Percentiles rank a stretch among this genome's conserved stretches.
phyloP scores from a whole-genome alignment of 345 rosid genomes.

The Arabidopsis arenosa region DNA sequence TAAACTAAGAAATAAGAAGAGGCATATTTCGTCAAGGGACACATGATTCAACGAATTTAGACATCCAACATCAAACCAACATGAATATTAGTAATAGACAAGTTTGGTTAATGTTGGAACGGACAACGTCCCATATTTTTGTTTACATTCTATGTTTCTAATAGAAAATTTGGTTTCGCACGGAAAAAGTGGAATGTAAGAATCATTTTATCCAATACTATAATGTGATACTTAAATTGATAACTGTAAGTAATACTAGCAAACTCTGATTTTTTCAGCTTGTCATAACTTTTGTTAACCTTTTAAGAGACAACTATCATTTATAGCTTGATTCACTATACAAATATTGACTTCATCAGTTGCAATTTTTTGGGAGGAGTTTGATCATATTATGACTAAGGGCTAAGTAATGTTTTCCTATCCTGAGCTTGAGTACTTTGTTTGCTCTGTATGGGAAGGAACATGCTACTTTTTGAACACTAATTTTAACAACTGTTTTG shows the following conservation, averaged over 20 bases:
- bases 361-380: constrained; percentile 1
- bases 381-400: constrained; percentile 15
- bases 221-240: constrained; percentile 1
- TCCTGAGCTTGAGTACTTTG: constrained; percentile 2
- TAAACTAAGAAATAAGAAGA: background rate
- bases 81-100: constrained; percentile 26
- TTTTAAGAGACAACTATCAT: constrained; percentile 29
- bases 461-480: background rate
- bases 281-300: constrained; percentile 32
- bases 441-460: background rate
- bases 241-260: constrained; percentile 6
- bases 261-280: constrained; percentile 17
- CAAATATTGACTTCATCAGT: constrained; percentile 2
- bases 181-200: constrained; percentile 15
- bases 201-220: background rate
- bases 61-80: constrained; percentile 34
- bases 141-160: constrained; percentile 36
- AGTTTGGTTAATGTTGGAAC: constrained; percentile 43
- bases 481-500: background rate
- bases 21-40: constrained; percentile 5
- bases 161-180: constrained; percentile 3
- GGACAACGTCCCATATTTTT: constrained; percentile 31
- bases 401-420: background rate
- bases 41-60: constrained; percentile 40
- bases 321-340: constrained; percentile 29